A percentile compares a stretch with the other conserved stretches of the same genome.
Conservation (phyloP, 225 moss, liverwort and hornwort species). For the Thuidium tamariscinum region DNA sequence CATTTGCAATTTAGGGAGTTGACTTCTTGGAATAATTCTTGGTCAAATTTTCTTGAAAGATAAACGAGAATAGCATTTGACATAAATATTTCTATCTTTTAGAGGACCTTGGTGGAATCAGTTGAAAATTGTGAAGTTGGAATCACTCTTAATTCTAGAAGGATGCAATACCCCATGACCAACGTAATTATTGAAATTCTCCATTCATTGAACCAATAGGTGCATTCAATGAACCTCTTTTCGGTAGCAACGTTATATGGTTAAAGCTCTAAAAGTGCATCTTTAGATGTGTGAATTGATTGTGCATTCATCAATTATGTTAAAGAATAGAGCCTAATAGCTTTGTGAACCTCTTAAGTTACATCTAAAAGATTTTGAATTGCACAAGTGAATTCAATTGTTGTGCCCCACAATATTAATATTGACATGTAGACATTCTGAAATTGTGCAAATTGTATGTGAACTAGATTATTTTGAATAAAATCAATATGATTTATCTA, state of each 20-base stretch:
- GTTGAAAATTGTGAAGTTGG: not conserved
- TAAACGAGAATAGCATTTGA: accelerated
- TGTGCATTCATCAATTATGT: not conserved
- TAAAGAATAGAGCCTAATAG: accelerated
- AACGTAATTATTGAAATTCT: not conserved
- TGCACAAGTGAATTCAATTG: too few relatives aligned
- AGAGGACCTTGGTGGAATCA: accelerated
- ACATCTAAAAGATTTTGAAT: not conserved
- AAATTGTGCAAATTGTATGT: not conserved
- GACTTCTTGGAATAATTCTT: not conserved
- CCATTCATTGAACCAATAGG: accelerated
- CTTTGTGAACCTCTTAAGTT: too few relatives aligned
- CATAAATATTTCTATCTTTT: not conserved
- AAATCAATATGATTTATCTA: not conserved
- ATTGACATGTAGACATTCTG: accelerated
- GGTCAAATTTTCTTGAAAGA: not conserved
- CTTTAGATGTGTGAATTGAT: accelerated
- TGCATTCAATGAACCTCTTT: too few relatives aligned
- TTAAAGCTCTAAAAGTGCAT: not conserved
- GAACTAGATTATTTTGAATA: not conserved
- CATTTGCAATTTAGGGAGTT: not conserved
- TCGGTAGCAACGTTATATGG: too few relatives aligned
- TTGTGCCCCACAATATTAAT: accelerated
- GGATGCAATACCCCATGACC: accelerated
- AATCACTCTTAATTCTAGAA: not conserved